Base-by-base conservation (phyloP, 163 green algal species). In the Picocystis sp. region DNA sequence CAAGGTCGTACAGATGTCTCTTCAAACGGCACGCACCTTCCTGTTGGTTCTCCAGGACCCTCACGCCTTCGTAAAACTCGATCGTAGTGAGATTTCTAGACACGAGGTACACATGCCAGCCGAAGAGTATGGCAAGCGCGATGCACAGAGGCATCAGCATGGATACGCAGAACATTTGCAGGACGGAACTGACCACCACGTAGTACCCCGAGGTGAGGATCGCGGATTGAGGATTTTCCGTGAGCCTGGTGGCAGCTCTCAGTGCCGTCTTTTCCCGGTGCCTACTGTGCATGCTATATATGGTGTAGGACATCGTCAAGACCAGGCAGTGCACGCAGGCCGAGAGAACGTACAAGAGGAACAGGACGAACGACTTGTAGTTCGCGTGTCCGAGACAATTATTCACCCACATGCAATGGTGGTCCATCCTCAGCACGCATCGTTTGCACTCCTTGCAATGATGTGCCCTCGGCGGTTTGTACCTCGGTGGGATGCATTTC, bases 331-430 rank as follows among this genome's bases (percentile, higher is more conserved):
- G 74, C 10, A 24, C 51, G 58, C 62, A 57, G 22, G 56, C 55
- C 15, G 70, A 8, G n/a, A 45, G 67, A 34, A 76, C 65, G 44
- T 58, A 81, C n/a, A 73, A 69, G 1, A 80, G 42, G 65, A 81
- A 84, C 45, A 81, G 66, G 58, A 80, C 73, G 55, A 83, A 84
- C 55, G 72, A 78, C 24, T 93, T 94, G 70, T 93, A 94, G 62
- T 93, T 94, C 22, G 88, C 61, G 38, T 93, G 66, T 9, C 84
- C 84, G 8, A 94, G 79, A 24, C 70, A 84, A 67, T 93, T 93
- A 29, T 87, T 63, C 22, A 92, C 71, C 84, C 83, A 92, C 10
- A 83, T 74, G 50, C 75, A 83, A 55, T 83, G 75, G 45, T 83
- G 73, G 43, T 80, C 74, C 45, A 67, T 53, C n/a, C 67, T 64